Evolutionary conservation across 2,329 filamentous ascomycete genomes (phyloP), one percentile per base, ranked within the genome.

Genomic region (Alternaria atra): DNA sequence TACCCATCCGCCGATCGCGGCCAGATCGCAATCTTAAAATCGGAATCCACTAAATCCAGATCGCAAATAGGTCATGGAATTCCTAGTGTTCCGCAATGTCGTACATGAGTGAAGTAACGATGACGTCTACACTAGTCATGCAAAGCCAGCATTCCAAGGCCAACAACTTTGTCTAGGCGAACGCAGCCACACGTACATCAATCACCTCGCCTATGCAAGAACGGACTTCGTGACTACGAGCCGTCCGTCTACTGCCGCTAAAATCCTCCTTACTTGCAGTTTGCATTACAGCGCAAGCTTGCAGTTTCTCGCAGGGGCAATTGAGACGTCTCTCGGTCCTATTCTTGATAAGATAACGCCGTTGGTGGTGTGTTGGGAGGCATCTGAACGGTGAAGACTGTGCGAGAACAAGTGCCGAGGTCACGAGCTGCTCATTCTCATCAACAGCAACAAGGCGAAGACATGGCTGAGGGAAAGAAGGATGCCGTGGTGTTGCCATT

Each of bases 61-160:
- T 48, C 30, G 42, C 37, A 47, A 15, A 52, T 17, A 56, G 29
- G 54, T 43, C 39, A 30, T 52, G 42, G 23, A 40, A 30, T 52
- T 40, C 40, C 42, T 58, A 53, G 58, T 51, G 54, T 52, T 27
- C 47, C 54, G 17, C 20, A 29, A 50, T 58, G 58, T 61, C 58
- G 57, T 56, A 63, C 63, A 65, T 48, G 34, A 58, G 57, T 64
- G 47, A 73, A 52, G 63, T 63, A 71, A 73, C 63, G 34, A 75
- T 76, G 73, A 75, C 73, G 73, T 74, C 52, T 64, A 73, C 71
- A 74, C 67, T 73, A 68, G 61, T 25, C 51, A 23, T 57, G 47
- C 57, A 47, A 39, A 58, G 56, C 55, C 52, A 55, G 63, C 17
- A 39, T 40, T 44, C 55, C 52, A 20, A 43, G 43, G 37, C 25